phyloP scores from a whole-genome alignment of 768 basidiomycete species.

The Phanerochaete carnosa region DNA sequence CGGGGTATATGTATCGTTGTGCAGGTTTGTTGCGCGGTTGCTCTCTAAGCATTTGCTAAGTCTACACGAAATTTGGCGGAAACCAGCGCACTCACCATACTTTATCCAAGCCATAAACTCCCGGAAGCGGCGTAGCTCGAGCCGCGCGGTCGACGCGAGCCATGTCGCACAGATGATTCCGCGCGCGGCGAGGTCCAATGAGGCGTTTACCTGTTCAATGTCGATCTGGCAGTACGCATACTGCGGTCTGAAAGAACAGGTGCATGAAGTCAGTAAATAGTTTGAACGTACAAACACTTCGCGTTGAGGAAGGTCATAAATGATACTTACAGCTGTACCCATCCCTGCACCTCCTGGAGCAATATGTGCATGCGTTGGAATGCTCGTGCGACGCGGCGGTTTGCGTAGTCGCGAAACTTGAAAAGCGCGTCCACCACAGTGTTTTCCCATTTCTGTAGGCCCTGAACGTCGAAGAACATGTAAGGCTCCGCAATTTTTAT shows the following conservation, averaged over 20 bases:
- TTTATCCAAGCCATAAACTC: conserved; percentile 79
- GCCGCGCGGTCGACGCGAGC: conserved; percentile 64
- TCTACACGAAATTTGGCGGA: background rate
- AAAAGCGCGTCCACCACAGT: conserved; percentile 66
- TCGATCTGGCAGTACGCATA: conserved; percentile 55
- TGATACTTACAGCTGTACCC: conserved; percentile 62
- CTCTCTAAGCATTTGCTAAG: conserved; percentile 1
- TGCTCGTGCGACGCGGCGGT: conserved; percentile 67
- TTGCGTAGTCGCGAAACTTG: conserved; percentile 71
- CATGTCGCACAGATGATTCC: conserved; percentile 65
- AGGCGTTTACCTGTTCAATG: conserved; percentile 45
- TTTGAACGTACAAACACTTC: background rate
- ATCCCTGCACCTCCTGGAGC: conserved; percentile 75
- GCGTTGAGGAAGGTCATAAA: background rate
- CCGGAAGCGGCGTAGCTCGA: conserved; percentile 68
- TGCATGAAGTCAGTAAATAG: background rate
- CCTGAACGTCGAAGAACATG: conserved; percentile 44
- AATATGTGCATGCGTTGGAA: conserved; percentile 75
- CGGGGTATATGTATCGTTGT: conserved; percentile 40
- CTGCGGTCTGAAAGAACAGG: conserved; percentile 42
- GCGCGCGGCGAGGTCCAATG: conserved; percentile 49
- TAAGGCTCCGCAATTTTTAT: too few species aligned
- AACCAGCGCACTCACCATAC: conserved; percentile 49
- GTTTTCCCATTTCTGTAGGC: conserved; percentile 80
- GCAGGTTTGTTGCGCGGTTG: background rate